These are phyloP conservation scores for Mucor sp. DNA, from an alignment of 371 early-diverging fungal genomes.

Conservation along the genomic window DNA sequence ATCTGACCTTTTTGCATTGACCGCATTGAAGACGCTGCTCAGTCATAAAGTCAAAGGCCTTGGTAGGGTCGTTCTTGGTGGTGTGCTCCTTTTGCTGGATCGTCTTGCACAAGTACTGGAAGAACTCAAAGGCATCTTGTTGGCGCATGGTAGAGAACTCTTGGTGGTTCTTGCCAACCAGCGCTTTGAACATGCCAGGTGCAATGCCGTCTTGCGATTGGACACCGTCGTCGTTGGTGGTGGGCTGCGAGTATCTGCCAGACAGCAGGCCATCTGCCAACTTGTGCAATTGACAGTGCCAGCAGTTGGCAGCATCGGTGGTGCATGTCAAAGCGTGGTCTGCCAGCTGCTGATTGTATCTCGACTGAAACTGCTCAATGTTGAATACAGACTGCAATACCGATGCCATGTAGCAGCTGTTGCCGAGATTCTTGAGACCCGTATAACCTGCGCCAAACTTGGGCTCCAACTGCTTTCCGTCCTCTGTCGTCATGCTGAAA, in stretches of 20 bases:
- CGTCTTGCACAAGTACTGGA: slow-evolving; percentile 74
- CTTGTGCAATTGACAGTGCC: slow-evolving; percentile 90
- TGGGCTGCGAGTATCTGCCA: slow-evolving; percentile 79
- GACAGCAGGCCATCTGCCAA: slow-evolving; percentile 87
- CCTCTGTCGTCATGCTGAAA: slow-evolving; percentile 96
- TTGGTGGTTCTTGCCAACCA: slow-evolving; percentile 86
- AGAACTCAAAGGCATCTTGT: slow-evolving; percentile 97
- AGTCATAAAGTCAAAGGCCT: slow-evolving; percentile 73
- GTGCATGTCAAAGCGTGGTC: slow-evolving; percentile 73
- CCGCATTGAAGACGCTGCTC: slow-evolving; percentile 88
- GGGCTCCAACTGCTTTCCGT: slow-evolving; percentile 85
- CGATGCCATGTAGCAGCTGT: slow-evolving; percentile 97
- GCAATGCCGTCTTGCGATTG: slow-evolving; percentile 69
- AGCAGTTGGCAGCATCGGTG: slow-evolving; percentile 70
- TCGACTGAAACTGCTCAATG: slow-evolving; percentile 67
- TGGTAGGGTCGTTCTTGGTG: slow-evolving; percentile 64
- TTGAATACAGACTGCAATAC: slow-evolving; percentile 86
- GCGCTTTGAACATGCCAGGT: slow-evolving; percentile 90
- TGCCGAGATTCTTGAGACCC: slow-evolving; percentile 93
- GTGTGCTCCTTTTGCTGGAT: slow-evolving; percentile 78
- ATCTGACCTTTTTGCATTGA: slow-evolving; percentile 80
- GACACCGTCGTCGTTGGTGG: slow-evolving; percentile 43
- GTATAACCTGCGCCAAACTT: slow-evolving; percentile 91
- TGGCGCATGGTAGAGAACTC: slow-evolving; percentile 97
- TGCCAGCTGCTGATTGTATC: slow-evolving; percentile 54